Base-by-base conservation (phyloP, 2,329 filamentous ascomycete genomes). In the Ambrosiella beaveri region DNA sequence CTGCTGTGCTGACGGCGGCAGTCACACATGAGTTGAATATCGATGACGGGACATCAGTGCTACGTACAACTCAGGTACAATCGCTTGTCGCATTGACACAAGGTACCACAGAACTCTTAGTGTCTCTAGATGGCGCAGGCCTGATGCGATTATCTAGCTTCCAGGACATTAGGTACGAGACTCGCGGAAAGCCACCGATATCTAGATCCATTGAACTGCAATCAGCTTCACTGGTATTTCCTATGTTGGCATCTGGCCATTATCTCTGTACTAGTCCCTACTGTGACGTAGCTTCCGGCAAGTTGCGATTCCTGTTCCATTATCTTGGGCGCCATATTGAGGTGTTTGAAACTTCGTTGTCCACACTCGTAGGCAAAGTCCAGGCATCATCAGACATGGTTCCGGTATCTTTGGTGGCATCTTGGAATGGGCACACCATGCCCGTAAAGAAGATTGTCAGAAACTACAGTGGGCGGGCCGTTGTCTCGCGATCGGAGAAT, bases 101-200 rank as follows among this genome's bases (percentile, higher is more conserved):
- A 62, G 84, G 84, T 56, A 86, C 79, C 58, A 88, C 90, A 0
- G 93, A 98, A 67, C 80, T 98, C 2, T 93, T 89, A 63, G 76
- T 97, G 27, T 82, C 91, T 7, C 74, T 95, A 53, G 88, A 97
- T 68, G 82, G 84, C n/a, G 74, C 77, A 53, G 91, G 91, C 1
- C 82, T 84, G 63, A 88, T 97, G 85, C 89, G 87, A 45, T 88
- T 88, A 0, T 96, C 91, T 87, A 91, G 88, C 0, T 71, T 98
- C 58, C 90, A 97, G 68, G 90, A 91, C 65, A 79, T 95, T 17
- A 84, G 85, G 40, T 49, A 57, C 11, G 82, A 80, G 64, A 73
- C 76, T 38, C 80, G 79, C 63, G 80, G 79, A 60, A 7, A 39
- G 8, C 15, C 19, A 17, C 52, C 52, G 37, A 36, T 54, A 41